A percentile compares a stretch with the other conserved stretches of the same genome.
Conservation (phyloP, 495 filamentous ascomycete genomes). For the Neurospora sp. region DNA sequence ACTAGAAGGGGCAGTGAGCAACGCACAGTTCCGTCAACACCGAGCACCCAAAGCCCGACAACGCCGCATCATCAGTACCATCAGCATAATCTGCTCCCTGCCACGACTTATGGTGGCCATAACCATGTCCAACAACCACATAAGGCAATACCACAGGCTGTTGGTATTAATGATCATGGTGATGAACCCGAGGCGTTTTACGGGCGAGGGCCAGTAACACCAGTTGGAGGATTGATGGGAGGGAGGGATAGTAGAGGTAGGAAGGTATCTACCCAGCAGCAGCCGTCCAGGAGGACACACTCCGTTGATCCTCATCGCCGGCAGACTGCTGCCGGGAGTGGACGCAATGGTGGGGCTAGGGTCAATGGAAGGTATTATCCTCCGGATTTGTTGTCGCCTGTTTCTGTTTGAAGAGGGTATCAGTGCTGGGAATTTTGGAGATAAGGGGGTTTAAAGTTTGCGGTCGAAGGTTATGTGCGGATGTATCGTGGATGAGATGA, state of each 20-base stretch:
- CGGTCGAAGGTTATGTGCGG: neutral
- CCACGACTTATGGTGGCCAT: neutral
- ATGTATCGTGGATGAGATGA: no score
- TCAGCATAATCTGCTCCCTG: neutral
- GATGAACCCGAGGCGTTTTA: neutral
- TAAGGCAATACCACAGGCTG: neutral
- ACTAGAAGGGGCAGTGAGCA: neutral
- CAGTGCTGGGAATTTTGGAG: neutral
- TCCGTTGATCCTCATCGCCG: neutral
- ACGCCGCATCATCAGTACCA: neutral
- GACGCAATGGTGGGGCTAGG: neutral
- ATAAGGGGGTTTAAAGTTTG: neutral
- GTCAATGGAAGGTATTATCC: neutral
- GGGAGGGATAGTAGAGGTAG: neutral
- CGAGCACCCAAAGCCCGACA: neutral
- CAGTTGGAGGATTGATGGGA: neutral
- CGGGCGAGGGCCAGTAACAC: neutral
- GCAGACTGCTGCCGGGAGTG: neutral
- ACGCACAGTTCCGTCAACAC: neutral
- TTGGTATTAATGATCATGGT: neutral
- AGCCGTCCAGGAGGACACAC: neutral
- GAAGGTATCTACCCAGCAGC: neutral
- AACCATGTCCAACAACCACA: neutral
- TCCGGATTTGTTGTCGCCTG: slow-evolving; percentile 1
- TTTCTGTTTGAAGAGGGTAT: slow-evolving; percentile 1